Evolutionary conservation across 2,329 filamentous ascomycete species (phyloP), one percentile per base, ranked within the genome.

Genomic region (Fusarium piperis): DNA sequence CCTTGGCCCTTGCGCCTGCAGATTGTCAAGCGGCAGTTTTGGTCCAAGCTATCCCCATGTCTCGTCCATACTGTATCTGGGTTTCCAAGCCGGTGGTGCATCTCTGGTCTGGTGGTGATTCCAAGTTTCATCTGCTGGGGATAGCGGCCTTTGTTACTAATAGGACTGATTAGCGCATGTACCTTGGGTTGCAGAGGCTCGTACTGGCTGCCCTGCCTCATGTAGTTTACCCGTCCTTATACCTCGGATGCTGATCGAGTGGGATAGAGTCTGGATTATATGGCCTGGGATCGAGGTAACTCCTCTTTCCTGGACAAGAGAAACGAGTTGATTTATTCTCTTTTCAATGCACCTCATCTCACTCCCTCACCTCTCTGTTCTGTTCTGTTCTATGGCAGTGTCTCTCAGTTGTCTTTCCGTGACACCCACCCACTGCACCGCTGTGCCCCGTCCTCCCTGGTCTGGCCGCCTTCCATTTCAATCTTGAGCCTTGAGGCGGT

Each of bases 1-100:
- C 65, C 65, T 63, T 72, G 48, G 51, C 48, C 51, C 32, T 41
- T 48, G 65, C 65, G 48, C 36, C 65, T 69, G 48, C 56, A 58
- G 41, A 46, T 32, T 60, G 58, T 63, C 33, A 33, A 71, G 61
- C 51, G 58, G 65, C 41, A 63, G 58, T 66, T 53, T 38, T 35
- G 32, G 28, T 18, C 30, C 44, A 72, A 69, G 69, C 57, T 59
- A 32, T 58, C 46, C 62, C 41, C 39, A 59, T 28, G 36, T 46
- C 56, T 33, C 33, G 52, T 44, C 53, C 36, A 33, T 39, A 60
- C 51, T 64, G 33, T 41, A 71, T 68, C 55, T 51, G 65, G 53
- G 26, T 23, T 59, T 44, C 28, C 56, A 28, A 44, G 33, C 56
- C 41, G 51, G 10, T n/a, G 18, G 48, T 53, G 32, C 48, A 33